Conservation (phyloP, 345 rosid species). For the Hibiscus syriacus region DNA sequence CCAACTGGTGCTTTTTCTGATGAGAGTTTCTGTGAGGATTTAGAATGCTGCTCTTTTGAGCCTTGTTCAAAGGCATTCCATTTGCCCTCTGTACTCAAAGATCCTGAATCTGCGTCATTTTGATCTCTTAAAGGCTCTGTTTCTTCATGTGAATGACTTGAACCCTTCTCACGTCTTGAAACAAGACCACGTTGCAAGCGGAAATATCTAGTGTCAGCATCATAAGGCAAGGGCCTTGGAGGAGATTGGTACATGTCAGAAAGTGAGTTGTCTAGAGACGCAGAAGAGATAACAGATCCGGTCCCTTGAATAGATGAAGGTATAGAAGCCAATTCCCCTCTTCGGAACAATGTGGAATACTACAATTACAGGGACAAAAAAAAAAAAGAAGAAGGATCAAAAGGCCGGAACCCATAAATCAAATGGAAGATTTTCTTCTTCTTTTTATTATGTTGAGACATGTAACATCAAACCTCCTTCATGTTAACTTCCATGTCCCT, state of each 20-base stretch:
- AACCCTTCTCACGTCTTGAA: constrained; percentile 79
- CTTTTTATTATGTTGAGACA: background rate
- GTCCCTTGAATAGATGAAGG: constrained; percentile 77
- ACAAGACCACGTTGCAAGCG: constrained; percentile 51
- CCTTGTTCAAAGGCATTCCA: constrained; percentile 63
- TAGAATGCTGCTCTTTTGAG: constrained; percentile 48
- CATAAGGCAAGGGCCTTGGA: constrained; percentile 96
- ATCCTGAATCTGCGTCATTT: constrained; percentile 44
- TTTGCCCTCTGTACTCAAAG: constrained; percentile 48
- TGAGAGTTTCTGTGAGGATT: constrained; percentile 42
- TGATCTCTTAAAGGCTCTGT: constrained; percentile 70
- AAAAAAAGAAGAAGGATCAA: background rate
- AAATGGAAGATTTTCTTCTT: constrained; percentile 5
- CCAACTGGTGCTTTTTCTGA: constrained; percentile 38
- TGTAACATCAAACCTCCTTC: constrained; percentile 2
- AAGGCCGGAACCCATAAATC: constrained; percentile 9
- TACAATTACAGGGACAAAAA: constrained; percentile 18
- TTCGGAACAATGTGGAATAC: constrained; percentile 65
- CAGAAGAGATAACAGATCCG: constrained; percentile 53
- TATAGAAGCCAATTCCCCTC: constrained; percentile 68
- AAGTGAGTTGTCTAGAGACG: constrained; percentile 76
- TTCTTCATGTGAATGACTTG: constrained; percentile 79
- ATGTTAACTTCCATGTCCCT: constrained; percentile 5
- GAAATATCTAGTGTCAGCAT: constrained; percentile 58
- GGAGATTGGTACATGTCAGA: constrained; percentile 85